Base-by-base conservation (phyloP, 768 basidiomycete genomes). In the Sarcomyxa edulis region DNA sequence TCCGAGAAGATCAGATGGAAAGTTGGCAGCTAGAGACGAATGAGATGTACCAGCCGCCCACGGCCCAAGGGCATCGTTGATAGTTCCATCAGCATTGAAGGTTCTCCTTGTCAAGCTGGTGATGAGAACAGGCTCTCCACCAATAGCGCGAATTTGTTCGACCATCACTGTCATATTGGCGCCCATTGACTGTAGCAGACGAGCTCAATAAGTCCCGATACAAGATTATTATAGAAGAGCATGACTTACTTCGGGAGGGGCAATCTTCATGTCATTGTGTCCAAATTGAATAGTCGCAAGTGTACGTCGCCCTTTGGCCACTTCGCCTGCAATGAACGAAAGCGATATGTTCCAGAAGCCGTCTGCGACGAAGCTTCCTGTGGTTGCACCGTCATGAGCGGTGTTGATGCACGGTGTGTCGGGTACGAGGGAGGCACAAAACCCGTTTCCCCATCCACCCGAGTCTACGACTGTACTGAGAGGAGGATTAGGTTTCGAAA, bases 181-280 rank as follows among this genome's bases (percentile, higher is more conserved):
- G 6, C 65, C 65, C 67, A 69, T 69, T 0, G 64, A 66, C 40
- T 61, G n/a, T n/a, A n/a, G n/a, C n/a, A n/a, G n/a, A n/a, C n/a
- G n/a, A n/a, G n/a, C n/a, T n/a, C n/a, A n/a, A n/a, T n/a, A n/a
- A n/a, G n/a, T n/a, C n/a, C n/a, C n/a, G n/a, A n/a, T n/a, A n/a
- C n/a, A n/a, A n/a, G n/a, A n/a, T n/a, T n/a, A n/a, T n/a, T n/a
- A n/a, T n/a, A n/a, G n/a, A n/a, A n/a, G n/a, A n/a, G n/a, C n/a
- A n/a, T n/a, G n/a, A n/a, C n/a, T n/a, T n/a, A n/a, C n/a, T n/a
- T n/a, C 66, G 4, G 67, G 64, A 28, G 64, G 58, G 1, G 64
- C 66, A 32, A 70, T 64, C 42, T 64, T 63, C 52, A 56, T 56
- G 39, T 63, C 62, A 31, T 65, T 69, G 44, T 69, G 66, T 0